A percentile compares a stretch with the other conserved stretches of the same genome.
Conservation (phyloP, 192 early-diverging fungal species). For the Podila epigama region DNA sequence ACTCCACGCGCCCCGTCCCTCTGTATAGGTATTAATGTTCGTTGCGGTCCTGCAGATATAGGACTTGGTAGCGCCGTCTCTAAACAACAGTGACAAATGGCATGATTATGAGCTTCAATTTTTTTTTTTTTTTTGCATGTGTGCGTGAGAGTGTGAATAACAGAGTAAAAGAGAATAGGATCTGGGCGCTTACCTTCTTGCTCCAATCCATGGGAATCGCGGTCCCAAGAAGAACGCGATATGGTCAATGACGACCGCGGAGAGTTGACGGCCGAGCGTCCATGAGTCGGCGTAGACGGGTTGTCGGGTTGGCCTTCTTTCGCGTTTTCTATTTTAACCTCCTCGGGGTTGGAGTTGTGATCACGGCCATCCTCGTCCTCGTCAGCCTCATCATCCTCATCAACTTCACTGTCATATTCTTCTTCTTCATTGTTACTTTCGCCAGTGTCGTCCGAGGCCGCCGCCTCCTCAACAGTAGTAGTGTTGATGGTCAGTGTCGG, state of each 20-base stretch:
- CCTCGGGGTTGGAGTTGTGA: background rate
- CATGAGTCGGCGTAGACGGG: no score
- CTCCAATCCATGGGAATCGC: background rate
- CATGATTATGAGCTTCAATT: background rate
- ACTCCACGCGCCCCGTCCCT: background rate
- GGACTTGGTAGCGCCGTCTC: slow-evolving; percentile 14
- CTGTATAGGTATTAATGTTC: slow-evolving; percentile 3
- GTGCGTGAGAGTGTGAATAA: background rate
- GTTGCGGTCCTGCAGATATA: background rate
- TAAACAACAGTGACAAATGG: background rate
- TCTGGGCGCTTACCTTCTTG: background rate
- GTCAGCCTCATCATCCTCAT: slow-evolving; percentile 12
- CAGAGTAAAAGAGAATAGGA: background rate
- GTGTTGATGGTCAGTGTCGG: slow-evolving; percentile 46
- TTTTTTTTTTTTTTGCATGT: no score
- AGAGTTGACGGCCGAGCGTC: background rate
- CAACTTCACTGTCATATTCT: slow-evolving; percentile 14
- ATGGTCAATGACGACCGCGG: background rate
- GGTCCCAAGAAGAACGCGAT: background rate
- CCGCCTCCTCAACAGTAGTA: slow-evolving; percentile 23
- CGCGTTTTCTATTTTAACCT: background rate
- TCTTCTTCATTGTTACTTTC: slow-evolving; percentile 18
- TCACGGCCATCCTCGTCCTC: background rate
- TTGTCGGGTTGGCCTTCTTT: no score
- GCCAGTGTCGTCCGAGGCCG: background rate